Base-by-base conservation (phyloP, 1,284 basidiomycete genomes). In the Ceratobasidium theobromae region DNA sequence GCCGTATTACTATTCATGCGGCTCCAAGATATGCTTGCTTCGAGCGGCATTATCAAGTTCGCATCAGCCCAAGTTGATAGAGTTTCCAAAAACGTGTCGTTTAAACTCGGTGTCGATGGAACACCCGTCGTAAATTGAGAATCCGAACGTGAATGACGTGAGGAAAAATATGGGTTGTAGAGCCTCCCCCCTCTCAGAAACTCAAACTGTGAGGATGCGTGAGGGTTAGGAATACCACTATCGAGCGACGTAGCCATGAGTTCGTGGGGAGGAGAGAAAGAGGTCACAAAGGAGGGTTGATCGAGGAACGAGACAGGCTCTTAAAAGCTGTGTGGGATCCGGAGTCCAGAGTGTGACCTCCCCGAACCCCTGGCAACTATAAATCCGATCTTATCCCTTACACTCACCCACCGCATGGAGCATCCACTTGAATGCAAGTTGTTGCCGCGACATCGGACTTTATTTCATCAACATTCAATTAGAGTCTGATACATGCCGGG, bases 81-180 rank as follows among this genome's bases (percentile, higher is more conserved):
- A 4, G 58, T 40, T 33, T 48, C 58, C 33, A 62, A 4, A 8
- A 35, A 23, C 23, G 40, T 30, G 8, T 62, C 46, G 8, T 12
- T 40, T 33, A 48, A 11, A 6, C 32, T 25, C 8, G 48, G 27
- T 38, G 32, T 28, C 5, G 33, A 38, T 4, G 16, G 35, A 18
- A 30, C 23, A 30, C 30, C 32, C 9, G 27, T 4, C 6, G 21
- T 46, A 40, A 46, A 6, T 38, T 46, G 54, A 6, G 30, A 33
- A 40, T 35, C 21, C 12, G 52, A 53, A 25, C 11, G 40, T 16
- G 58, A 62, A 46, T 27, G 35, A 11, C 33, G 23, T 51, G 58
- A 18, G 45, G 58, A 16, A n/a, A 62, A 62, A 30, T 62, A 62
- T n/a, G 46, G 58, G n/a, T 62, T 62, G n/a, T 46, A 35, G 21